phyloP scores from a whole-genome alignment of 768 basidiomycete species.

The Suillus occidentalis region DNA sequence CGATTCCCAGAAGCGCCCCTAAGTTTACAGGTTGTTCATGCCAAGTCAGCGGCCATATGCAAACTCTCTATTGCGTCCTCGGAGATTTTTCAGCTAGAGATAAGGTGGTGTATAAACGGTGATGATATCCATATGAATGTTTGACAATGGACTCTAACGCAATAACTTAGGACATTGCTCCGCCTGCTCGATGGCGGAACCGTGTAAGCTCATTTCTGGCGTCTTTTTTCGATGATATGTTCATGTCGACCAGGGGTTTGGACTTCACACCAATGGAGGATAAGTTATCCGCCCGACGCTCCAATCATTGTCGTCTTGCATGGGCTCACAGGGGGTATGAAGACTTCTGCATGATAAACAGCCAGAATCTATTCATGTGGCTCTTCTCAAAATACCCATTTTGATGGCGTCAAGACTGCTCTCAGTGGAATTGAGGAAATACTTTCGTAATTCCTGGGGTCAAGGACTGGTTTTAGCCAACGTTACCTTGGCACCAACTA shows the following conservation, averaged over 20 bases:
- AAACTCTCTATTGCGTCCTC: slow-evolving; percentile 31
- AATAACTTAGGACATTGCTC: slow-evolving; percentile 24
- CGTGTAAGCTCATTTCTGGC: slow-evolving; percentile 23
- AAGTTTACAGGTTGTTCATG: slow-evolving; percentile 16
- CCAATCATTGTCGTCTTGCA: slow-evolving; percentile 35
- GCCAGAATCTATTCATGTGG: slow-evolving; percentile 7
- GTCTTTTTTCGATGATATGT: neutral
- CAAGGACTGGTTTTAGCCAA: no score
- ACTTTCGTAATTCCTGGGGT: no score
- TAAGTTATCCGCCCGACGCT: slow-evolving; percentile 22
- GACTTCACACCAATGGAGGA: slow-evolving; percentile 33
- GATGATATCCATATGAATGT: neutral
- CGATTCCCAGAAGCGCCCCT: slow-evolving; percentile 79
- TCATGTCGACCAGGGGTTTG: slow-evolving; percentile 24
- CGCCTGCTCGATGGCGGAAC: slow-evolving; percentile 33
- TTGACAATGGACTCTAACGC: slow-evolving; percentile 12
- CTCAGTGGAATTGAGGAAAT: no score
- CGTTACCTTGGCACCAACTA: no score
- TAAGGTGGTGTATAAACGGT: slow-evolving; percentile 32
- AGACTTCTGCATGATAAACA: slow-evolving; percentile 1
- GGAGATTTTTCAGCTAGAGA: slow-evolving; percentile 33
- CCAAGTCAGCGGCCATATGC: slow-evolving; percentile 29
- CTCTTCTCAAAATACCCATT: slow-evolving; percentile 37
- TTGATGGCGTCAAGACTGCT: no score
- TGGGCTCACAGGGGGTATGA: slow-evolving; percentile 33